These are phyloP conservation scores for Hemisphaericaspora xylanilytica DNA, from an alignment of 1,139 yeast species.

Conservation along the genomic window DNA sequence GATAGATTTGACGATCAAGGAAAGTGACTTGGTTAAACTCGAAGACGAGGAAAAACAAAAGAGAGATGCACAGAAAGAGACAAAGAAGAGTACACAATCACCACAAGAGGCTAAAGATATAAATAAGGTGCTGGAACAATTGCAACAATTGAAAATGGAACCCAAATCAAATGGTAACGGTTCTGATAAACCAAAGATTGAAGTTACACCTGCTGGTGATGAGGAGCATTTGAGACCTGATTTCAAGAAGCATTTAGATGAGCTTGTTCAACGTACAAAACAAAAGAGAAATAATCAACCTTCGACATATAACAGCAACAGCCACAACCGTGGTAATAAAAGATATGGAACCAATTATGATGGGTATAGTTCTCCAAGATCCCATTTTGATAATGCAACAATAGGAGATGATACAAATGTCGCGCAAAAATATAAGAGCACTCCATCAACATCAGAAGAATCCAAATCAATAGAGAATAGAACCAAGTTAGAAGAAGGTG, in stretches of 20 bases:
- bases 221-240: slow-evolving; percentile 26
- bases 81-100: too few species aligned
- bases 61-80: slow-evolving; percentile 6
- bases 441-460: too few species aligned
- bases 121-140: slow-evolving; percentile 1
- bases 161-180: slow-evolving; percentile 6
- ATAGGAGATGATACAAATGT: background rate
- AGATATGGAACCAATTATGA: background rate
- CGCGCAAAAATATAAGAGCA: slow-evolving; percentile 3
- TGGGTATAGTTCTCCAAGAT: background rate
- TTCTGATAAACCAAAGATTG: background rate
- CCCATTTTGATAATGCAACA: background rate
- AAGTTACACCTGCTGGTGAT: background rate
- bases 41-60: slow-evolving; percentile 6
- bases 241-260: slow-evolving; percentile 33
- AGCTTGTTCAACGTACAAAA: slow-evolving; percentile 19
- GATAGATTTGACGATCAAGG: slow-evolving; percentile 12
- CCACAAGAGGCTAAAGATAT: slow-evolving; percentile 5
- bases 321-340: background rate
- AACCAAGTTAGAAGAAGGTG: too few species aligned
- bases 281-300: slow-evolving; percentile 7
- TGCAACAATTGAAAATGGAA: slow-evolving; percentile 7
- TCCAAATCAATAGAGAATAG: too few species aligned
- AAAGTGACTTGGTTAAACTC: slow-evolving; percentile 10
- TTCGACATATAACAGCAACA: background rate